These are phyloP conservation scores for Garcia nutans DNA, from an alignment of 345 rosid genomes.

Conservation along the genomic window DNA sequence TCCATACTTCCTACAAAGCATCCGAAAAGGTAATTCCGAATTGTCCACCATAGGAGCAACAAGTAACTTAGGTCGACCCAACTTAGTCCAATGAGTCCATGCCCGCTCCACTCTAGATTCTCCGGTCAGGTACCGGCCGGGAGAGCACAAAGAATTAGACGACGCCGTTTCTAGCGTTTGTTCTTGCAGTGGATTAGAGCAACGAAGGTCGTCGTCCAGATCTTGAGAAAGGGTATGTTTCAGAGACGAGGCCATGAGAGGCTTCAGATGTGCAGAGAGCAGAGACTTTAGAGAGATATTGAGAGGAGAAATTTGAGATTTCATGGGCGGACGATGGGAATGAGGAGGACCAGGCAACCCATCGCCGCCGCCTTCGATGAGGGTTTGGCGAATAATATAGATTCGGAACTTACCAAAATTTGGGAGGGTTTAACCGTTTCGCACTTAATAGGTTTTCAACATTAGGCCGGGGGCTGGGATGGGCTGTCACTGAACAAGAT, in stretches of 20 bases:
- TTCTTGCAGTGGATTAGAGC: conserved; percentile 28
- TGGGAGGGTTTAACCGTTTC: neutral
- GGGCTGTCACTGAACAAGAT: too few species aligned
- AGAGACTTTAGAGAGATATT: conserved; percentile 14
- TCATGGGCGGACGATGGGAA: conserved; percentile 52
- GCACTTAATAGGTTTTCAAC: too few species aligned
- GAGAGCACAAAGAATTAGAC: conserved; percentile 17
- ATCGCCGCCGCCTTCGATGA: conserved; percentile 58
- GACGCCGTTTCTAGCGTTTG: conserved; percentile 14
- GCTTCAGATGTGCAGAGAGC: neutral
- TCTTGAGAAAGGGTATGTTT: conserved; percentile 2
- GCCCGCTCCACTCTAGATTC: conserved; percentile 58
- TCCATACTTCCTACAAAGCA: conserved; percentile 91
- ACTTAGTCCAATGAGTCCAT: conserved; percentile 80
- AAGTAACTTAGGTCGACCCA: conserved; percentile 71
- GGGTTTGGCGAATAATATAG: neutral
- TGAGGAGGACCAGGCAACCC: conserved; percentile 23
- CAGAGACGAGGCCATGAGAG: conserved; percentile 38
- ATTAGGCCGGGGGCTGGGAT: too few species aligned
- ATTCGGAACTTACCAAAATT: neutral
- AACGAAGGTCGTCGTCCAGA: conserved; percentile 31
- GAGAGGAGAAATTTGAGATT: conserved; percentile 16
- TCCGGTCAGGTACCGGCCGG: conserved; percentile 35
- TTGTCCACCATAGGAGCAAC: conserved; percentile 99
- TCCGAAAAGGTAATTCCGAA: conserved; percentile 91